phyloP scores from a whole-genome alignment of 495 filamentous ascomycete genomes.

The Terfezia boudieri region DNA sequence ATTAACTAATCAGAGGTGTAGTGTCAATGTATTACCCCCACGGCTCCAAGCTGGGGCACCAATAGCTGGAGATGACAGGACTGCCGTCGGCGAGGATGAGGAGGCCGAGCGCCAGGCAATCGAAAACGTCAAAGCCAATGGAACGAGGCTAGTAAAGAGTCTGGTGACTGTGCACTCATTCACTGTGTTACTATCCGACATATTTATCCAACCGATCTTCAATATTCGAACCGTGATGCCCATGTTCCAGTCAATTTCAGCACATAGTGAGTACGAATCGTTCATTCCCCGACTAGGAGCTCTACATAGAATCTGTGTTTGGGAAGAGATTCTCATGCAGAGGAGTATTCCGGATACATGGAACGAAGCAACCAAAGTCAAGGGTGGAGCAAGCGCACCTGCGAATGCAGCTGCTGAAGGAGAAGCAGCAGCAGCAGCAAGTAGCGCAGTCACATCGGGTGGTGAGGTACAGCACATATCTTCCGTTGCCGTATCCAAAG shows the following conservation, averaged over 20 bases:
- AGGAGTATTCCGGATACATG: conserved; percentile 42
- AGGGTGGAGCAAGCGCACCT: conserved; percentile 26
- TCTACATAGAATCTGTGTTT: conserved; percentile 52
- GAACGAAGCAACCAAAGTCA: conserved; percentile 38
- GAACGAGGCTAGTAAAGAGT: conserved; percentile 54
- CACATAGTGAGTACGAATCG: conserved; percentile 9
- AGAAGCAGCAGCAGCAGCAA: conserved; percentile 15
- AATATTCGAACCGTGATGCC: conserved; percentile 36
- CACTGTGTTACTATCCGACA: conserved; percentile 42
- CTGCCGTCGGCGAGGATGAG: conserved; percentile 13
- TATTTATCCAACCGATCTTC: conserved; percentile 43
- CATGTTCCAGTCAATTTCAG: conserved; percentile 30
- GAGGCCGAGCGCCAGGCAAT: conserved; percentile 19
- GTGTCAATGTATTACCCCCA: conserved; percentile 1
- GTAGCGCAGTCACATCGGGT: conserved; percentile 1
- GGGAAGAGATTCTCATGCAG: conserved; percentile 59
- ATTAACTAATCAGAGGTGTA: conserved; percentile 24
- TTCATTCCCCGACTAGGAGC: conserved; percentile 36
- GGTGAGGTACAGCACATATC: conserved; percentile 5
- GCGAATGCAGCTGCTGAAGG: conserved; percentile 24
- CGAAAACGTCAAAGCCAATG: conserved; percentile 27
- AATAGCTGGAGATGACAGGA: conserved; percentile 5
- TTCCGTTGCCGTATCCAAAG: conserved; percentile 8
- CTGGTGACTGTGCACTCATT: conserved; percentile 54
- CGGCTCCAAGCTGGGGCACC: conserved; percentile 3